phyloP scores from a whole-genome alignment of 179 eudicot species.

The Silene vulgaris region DNA sequence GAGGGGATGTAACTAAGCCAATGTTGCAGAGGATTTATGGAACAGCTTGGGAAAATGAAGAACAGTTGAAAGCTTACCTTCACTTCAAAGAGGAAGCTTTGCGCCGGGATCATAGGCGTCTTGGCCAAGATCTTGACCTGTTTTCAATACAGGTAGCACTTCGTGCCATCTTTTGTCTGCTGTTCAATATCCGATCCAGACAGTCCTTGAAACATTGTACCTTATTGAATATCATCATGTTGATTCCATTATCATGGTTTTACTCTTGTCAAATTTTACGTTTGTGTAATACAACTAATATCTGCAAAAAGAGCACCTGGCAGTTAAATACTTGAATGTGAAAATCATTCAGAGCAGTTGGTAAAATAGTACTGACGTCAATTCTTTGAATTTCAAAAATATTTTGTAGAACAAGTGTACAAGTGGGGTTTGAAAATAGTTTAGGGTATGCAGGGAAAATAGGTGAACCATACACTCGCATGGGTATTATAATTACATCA shows the following conservation, averaged over 20 bases:
- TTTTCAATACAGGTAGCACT: slow-evolving; percentile 84
- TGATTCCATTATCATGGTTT: slow-evolving; percentile 8
- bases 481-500: too few relatives aligned
- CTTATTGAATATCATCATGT: neutral
- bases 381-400: neutral
- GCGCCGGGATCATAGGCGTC: slow-evolving; percentile 94
- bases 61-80: slow-evolving; percentile 82
- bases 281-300: neutral
- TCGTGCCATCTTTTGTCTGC: slow-evolving; percentile 1
- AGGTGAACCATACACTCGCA: too few relatives aligned
- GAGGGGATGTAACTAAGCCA: slow-evolving; percentile 82
- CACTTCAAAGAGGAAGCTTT: slow-evolving; percentile 93
- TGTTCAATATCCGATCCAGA: neutral
- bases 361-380: neutral
- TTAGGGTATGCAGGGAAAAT: too few relatives aligned
- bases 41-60: slow-evolving; percentile 95
- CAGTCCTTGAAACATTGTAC: slow-evolving; percentile 1
- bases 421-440: too few relatives aligned
- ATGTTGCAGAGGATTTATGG: slow-evolving; percentile 99
- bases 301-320: slow-evolving; percentile 2
- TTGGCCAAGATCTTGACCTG: slow-evolving; percentile 96
- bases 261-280: neutral
- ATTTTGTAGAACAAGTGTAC: too few relatives aligned
- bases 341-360: neutral
- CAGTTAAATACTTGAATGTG: neutral